Evolutionary conservation across 495 filamentous ascomycete genomes (phyloP), one percentile per base, ranked within the genome.

Genomic region (Penicillium verhagenii): DNA sequence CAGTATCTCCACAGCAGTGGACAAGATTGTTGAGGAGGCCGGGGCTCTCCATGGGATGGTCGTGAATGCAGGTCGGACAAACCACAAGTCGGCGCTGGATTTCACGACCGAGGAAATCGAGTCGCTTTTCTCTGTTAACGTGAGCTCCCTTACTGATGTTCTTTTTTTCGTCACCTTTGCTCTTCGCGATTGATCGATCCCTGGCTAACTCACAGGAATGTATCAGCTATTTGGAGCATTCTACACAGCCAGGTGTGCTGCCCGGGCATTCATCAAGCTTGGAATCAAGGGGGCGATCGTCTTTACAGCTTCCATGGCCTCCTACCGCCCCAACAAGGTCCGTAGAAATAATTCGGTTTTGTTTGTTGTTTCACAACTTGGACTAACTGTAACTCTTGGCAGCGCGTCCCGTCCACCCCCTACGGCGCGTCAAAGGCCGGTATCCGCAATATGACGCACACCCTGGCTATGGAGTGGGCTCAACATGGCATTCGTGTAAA

Each of bases 391-490:
- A 28, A 57, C 31, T 52, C 42, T 45, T 33, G 11, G 16, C 33
- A 68, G 68, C 66, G 68, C 23, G 68, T 71, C 13, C 68, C 68
- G 4, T 67, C 68, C 6, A 59, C 68, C 18, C 68, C 68, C 24
- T 69, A 69, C 35, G 64, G 64, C 23, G 68, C 68, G 18, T 68
- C 70, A 2, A 71, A 69, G 40, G 68, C 65, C 14, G 68, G 59
- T 5, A 50, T 71, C 24, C 68, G 63, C 6, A 67, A 68, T 49
- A 65, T 72, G 66, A 64, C 66, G 19, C 73, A 77, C 42, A 77
- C 74, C 1, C 61, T 77, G 2, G 73, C 75, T 9, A 77, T 78
- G 72, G 76, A 79, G 56, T 79, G 74, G 76, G 73, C 72, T 16
- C 63, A 70, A 24, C 63, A 79, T 51, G 70, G 69, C 20, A 80